Percentiles rank a stretch among this genome's conserved stretches.
phyloP scores from a whole-genome alignment of 371 early-diverging fungal species.

The Haplosporangium sp. region DNA sequence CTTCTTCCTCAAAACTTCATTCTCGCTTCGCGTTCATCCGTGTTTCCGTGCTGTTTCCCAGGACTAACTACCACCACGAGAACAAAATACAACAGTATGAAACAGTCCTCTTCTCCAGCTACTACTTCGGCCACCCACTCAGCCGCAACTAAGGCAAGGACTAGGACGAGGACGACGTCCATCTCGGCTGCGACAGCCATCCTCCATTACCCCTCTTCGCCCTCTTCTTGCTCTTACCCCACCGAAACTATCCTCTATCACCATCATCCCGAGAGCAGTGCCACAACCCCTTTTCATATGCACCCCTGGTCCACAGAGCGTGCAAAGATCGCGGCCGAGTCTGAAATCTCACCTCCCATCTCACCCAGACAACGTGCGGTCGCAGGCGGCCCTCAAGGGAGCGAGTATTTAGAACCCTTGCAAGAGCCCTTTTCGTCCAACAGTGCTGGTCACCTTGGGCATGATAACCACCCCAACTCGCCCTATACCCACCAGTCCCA shows the following conservation, averaged over 20 bases:
- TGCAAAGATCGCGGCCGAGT: conserved; percentile 42
- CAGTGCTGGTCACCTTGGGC: background rate
- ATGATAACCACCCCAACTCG: conserved; percentile 7
- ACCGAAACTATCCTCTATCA: conserved; percentile 1
- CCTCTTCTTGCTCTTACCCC: background rate
- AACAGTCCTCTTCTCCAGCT: conserved; percentile 5
- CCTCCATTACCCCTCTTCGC: conserved; percentile 9
- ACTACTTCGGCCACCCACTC: background rate
- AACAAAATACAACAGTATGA: background rate
- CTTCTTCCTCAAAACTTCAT: no score
- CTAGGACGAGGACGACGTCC: conserved; percentile 25
- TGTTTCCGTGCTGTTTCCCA: background rate
- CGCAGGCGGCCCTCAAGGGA: conserved; percentile 3
- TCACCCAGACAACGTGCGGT: conserved; percentile 45
- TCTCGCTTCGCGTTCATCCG: no score
- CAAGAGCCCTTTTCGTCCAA: conserved; percentile 28
- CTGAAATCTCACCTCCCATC: conserved; percentile 48
- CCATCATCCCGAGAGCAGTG: background rate
- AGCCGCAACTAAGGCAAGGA: conserved; percentile 2
- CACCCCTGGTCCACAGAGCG: conserved; percentile 49
- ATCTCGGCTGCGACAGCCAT: conserved; percentile 29
- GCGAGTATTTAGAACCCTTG: conserved; percentile 38
- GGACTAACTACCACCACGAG: background rate
- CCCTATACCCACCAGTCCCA: conserved; percentile 6
- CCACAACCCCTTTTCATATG: conserved; percentile 23